phyloP scores from a whole-genome alignment of 1,284 basidiomycete species.

The Jaminaea rosea region DNA sequence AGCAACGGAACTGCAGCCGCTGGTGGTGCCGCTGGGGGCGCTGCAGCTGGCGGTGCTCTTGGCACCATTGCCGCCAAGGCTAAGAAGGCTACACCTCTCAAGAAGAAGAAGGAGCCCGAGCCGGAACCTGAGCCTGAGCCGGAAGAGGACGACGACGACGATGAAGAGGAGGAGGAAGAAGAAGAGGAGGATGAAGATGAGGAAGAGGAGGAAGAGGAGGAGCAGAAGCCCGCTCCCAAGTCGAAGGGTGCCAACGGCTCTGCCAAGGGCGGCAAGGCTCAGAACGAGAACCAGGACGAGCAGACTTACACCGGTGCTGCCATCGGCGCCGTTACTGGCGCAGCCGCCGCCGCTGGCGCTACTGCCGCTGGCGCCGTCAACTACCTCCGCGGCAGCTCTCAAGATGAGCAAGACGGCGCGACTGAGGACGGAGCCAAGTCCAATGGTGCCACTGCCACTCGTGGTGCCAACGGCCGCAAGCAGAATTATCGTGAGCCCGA shows the following conservation, averaged over 20 bases:
- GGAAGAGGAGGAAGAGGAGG: neutral
- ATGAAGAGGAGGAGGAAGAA: slow-evolving; percentile 15
- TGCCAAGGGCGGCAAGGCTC: slow-evolving; percentile 12
- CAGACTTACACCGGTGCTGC: slow-evolving; percentile 36
- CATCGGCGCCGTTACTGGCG: slow-evolving; percentile 28
- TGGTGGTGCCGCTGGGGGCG: slow-evolving; percentile 6
- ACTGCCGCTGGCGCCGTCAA: slow-evolving; percentile 25
- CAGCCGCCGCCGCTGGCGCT: slow-evolving; percentile 25
- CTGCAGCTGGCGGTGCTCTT: slow-evolving; percentile 8
- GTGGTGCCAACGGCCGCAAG: slow-evolving; percentile 10
- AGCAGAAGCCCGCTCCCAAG: neutral
- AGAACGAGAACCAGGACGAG: slow-evolving; percentile 1
- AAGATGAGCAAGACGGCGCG: slow-evolving; percentile 8
- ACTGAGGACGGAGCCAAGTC: slow-evolving; percentile 2
- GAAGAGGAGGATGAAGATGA: slow-evolving; percentile 5
- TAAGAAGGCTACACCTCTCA: slow-evolving; percentile 4
- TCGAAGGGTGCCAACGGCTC: neutral
- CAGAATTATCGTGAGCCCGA: slow-evolving; percentile 7
- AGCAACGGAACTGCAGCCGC: neutral
- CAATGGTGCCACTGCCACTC: neutral
- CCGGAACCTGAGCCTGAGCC: neutral
- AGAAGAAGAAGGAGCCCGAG: slow-evolving; percentile 3
- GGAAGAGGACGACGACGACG: slow-evolving; percentile 7
- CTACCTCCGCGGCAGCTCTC: slow-evolving; percentile 18
- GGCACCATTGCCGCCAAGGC: slow-evolving; percentile 4